Base-by-base conservation (phyloP, 441 rosid species). In the Francoa sonchifolia region DNA sequence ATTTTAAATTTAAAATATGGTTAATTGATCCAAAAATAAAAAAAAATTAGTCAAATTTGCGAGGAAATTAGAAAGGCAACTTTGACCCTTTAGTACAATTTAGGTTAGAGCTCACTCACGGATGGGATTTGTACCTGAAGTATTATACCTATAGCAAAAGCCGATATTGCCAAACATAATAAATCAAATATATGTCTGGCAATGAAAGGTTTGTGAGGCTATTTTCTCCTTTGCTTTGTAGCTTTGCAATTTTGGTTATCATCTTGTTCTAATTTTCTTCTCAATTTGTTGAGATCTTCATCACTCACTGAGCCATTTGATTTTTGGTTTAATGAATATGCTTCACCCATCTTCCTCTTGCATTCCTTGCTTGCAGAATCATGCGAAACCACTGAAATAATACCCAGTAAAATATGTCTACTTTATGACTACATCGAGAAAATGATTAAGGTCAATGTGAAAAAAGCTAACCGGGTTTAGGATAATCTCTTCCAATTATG, bases 291-390 rank as follows among this genome's bases (percentile, higher is more conserved):
- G 33, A 79, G 42, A 52, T 74, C 85, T 44, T 73, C 81, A 32
- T 89, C 73, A 35, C 58, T 66, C 6, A 77, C 73, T 2, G 14
- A 30, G 29, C 89, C 89, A 1, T 63, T 61, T 59, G 61, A 36
- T 47, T 65, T 71, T 58, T 60, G 60, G 71, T 72, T 89, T 50
- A 79, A 42, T 16, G 82, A 79, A 65, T 85, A 89, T 2, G 94
- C 72, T 69, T 72, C 94, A 4, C 66, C 89, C 80, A 85, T 48
- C 70, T 65, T 79, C 55, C 74, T 74, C 67, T 51, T 77, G 64
- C 96, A 82, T 29, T 74, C 96, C 59, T 85, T 82, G 79, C 89
- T 85, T 17, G 94, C 94, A 27, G 63, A 56, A 61, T 79, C 98
- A 47, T 85, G 98, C 52, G 52, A 39, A 37, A 89, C 87, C 70